Conservation (phyloP, 139 green algal species). For the Volvox africanus region DNA sequence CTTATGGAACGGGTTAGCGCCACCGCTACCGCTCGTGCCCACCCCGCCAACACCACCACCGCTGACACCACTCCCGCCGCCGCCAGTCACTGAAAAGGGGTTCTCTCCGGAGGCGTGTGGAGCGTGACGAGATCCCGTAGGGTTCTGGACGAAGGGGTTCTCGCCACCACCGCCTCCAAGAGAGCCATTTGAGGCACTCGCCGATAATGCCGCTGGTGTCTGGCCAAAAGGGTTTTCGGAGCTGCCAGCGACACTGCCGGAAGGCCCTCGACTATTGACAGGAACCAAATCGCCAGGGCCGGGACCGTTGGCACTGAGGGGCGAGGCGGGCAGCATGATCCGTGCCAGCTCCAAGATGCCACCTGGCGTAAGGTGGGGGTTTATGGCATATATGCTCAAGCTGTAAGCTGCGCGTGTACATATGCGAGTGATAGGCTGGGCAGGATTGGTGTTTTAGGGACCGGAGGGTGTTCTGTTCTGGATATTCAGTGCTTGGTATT, state of each 20-base stretch:
- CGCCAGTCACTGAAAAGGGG: background rate
- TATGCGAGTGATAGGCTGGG: too few relatives aligned
- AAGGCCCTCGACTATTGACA: background rate
- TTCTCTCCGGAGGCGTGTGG: background rate
- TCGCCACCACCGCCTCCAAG: background rate
- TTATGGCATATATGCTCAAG: too few relatives aligned
- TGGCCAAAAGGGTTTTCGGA: constrained; percentile 13
- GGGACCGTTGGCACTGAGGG: background rate
- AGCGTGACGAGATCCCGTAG: background rate
- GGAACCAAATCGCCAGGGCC: background rate
- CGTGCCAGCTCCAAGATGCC: background rate
- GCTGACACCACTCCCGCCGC: background rate
- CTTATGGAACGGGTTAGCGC: constrained; percentile 17
- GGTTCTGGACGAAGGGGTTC: background rate
- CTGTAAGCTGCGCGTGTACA: too few relatives aligned
- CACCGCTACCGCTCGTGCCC: background rate
- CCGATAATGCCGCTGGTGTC: background rate
- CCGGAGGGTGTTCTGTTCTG: too few relatives aligned
- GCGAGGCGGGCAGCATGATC: background rate
- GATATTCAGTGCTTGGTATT: too few relatives aligned
- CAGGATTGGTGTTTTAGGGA: too few relatives aligned
- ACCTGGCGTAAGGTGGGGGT: background rate
- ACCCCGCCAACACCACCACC: background rate
- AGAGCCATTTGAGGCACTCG: background rate
- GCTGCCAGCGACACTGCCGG: too few relatives aligned